These are phyloP conservation scores for Tricholoma sp. DNA, from an alignment of 768 basidiomycete genomes.

Conservation along the genomic window DNA sequence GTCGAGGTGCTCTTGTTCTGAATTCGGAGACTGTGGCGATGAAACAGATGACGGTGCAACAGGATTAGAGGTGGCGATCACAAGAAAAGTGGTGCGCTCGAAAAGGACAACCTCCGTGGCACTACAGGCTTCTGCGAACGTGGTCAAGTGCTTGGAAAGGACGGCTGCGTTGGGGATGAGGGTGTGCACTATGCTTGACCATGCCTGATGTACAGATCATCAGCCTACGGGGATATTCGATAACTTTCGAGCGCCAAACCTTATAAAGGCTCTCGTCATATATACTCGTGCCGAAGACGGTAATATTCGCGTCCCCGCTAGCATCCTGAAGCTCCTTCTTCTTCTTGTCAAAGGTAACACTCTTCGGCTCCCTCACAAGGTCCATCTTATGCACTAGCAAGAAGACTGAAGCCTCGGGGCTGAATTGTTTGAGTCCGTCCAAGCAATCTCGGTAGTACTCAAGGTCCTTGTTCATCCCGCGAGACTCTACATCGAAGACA, in stretches of 20 bases:
- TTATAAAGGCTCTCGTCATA: slow-evolving; percentile 97
- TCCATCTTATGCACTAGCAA: slow-evolving; percentile 98
- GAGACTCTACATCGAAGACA: slow-evolving; percentile 92
- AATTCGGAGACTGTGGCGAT: slow-evolving; percentile 10
- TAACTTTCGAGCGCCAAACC: slow-evolving; percentile 35
- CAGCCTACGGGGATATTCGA: neutral
- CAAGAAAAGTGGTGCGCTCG: slow-evolving; percentile 96
- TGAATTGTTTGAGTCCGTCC: slow-evolving; percentile 71
- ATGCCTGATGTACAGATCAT: slow-evolving; percentile 56
- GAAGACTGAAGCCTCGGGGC: slow-evolving; percentile 82
- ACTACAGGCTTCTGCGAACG: slow-evolving; percentile 80
- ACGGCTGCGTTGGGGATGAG: slow-evolving; percentile 93
- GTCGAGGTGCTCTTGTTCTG: slow-evolving; percentile 23
- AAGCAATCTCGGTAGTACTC: slow-evolving; percentile 92
- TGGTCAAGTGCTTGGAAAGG: slow-evolving; percentile 80
- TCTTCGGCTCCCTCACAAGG: slow-evolving; percentile 64
- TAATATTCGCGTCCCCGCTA: slow-evolving; percentile 55
- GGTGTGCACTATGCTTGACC: slow-evolving; percentile 96
- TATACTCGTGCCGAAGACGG: slow-evolving; percentile 91
- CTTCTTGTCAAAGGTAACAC: slow-evolving; percentile 63
- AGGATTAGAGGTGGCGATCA: slow-evolving; percentile 79
- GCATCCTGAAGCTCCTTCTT: slow-evolving; percentile 66
- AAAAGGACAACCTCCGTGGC: slow-evolving; percentile 95
- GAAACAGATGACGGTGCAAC: slow-evolving; percentile 25
- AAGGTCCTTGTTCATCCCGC: slow-evolving; percentile 80